Percentiles rank a stretch among this genome's conserved stretches.
Conservation (phyloP, 495 filamentous ascomycete species). For the Penicillium tannophilum region DNA sequence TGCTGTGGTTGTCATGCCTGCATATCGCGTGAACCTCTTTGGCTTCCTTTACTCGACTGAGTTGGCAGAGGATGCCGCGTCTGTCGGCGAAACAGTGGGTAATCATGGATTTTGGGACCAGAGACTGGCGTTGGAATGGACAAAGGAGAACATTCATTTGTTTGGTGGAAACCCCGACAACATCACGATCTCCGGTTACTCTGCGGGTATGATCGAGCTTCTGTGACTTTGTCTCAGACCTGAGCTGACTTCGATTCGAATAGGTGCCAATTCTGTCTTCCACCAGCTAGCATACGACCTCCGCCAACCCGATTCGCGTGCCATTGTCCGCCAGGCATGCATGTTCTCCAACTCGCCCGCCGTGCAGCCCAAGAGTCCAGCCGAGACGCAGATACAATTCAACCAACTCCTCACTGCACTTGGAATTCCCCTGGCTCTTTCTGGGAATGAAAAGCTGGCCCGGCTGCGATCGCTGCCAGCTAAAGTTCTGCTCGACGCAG, state of each 20-base stretch:
- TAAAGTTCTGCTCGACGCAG: conserved; percentile 43
- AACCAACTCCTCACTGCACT: conserved; percentile 53
- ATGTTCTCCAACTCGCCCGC: conserved; percentile 61
- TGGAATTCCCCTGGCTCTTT: conserved; percentile 43
- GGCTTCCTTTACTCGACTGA: conserved; percentile 64
- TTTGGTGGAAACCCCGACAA: conserved; percentile 66
- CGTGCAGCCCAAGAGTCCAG: conserved; percentile 51
- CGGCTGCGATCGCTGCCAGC: conserved; percentile 44
- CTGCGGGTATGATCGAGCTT: conserved; percentile 46
- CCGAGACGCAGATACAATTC: conserved; percentile 55
- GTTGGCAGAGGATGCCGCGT: conserved; percentile 54
- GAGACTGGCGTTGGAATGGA: conserved; percentile 64
- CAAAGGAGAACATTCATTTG: conserved; percentile 56
- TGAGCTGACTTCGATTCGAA: background rate
- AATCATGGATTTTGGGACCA: conserved; percentile 75
- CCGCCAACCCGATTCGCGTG: conserved; percentile 38
- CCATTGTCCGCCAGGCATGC: conserved; percentile 49
- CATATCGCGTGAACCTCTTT: conserved; percentile 68
- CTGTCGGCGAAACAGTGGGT: conserved; percentile 42
- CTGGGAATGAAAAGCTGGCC: conserved; percentile 45
- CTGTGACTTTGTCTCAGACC: background rate
- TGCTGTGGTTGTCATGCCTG: conserved; percentile 65
- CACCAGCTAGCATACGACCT: conserved; percentile 61
- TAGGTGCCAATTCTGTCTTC: conserved; percentile 65
- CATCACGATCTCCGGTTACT: conserved; percentile 67